These are phyloP conservation scores for Eucalyptus marginata DNA, from an alignment of 345 rosid species.

Conservation along the genomic window DNA sequence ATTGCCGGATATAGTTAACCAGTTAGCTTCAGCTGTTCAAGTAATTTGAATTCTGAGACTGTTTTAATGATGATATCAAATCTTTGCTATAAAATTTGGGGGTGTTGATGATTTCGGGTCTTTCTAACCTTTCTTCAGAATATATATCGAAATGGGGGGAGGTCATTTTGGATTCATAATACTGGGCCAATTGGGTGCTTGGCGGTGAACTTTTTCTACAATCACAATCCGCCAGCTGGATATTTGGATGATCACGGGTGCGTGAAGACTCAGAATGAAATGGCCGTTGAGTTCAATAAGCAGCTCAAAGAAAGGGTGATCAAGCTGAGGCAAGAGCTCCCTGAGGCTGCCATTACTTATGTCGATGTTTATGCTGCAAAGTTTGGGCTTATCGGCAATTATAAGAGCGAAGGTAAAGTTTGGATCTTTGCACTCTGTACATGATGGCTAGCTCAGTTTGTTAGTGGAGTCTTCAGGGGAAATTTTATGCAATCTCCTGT, in stretches of 20 bases:
- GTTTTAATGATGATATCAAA: not conserved
- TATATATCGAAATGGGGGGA: constrained; percentile 39
- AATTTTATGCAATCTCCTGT: not conserved
- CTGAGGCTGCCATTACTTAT: constrained; percentile 56
- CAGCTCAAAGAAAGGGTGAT: constrained; percentile 48
- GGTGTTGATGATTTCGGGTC: not conserved
- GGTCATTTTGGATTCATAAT: constrained; percentile 76
- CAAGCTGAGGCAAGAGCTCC: constrained; percentile 47
- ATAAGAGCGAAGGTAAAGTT: constrained; percentile 42
- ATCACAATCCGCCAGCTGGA: constrained; percentile 48
- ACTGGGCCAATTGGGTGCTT: constrained; percentile 89
- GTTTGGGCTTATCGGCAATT: constrained; percentile 54
- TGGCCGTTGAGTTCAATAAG: constrained; percentile 67
- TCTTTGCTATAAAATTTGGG: not conserved
- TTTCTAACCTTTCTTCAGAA: constrained; percentile 10
- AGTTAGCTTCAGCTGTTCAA: constrained; percentile 74
- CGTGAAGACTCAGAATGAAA: constrained; percentile 62
- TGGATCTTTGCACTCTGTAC: not conserved
- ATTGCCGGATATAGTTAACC: constrained; percentile 56
- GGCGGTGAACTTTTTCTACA: constrained; percentile 63
- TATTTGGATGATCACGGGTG: constrained; percentile 66
- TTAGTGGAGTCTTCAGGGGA: not conserved
- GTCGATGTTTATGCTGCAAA: constrained; percentile 77
- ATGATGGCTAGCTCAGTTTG: not conserved
- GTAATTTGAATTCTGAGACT: constrained; percentile 16